A percentile compares a stretch with the other conserved stretches of the same genome.
Conservation (phyloP, 768 basidiomycete species). For the Daedalea quercina region DNA sequence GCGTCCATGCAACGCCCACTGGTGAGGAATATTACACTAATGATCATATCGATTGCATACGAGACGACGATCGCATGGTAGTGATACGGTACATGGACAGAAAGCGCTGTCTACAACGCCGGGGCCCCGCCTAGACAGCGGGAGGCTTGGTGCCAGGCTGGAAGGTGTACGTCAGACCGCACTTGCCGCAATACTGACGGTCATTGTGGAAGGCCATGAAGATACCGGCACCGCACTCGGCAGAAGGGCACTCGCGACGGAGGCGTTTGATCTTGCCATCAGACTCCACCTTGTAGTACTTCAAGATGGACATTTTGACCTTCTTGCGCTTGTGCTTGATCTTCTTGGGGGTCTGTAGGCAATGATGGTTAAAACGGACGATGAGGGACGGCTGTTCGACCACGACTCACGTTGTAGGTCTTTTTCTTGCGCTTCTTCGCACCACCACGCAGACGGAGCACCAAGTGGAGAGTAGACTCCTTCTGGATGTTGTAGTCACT, state of each 20-base stretch:
- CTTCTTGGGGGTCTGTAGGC: constrained; percentile 87
- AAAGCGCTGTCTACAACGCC: neutral
- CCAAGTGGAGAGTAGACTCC: constrained; percentile 97
- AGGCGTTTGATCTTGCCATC: constrained; percentile 99
- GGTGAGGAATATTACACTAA: neutral
- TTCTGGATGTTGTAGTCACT: constrained; percentile 98
- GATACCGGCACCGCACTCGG: constrained; percentile 80
- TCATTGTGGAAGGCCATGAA: constrained; percentile 99
- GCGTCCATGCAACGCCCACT: no score
- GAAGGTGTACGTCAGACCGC: constrained; percentile 83
- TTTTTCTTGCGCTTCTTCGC: constrained; percentile 99
- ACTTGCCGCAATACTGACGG: constrained; percentile 97
- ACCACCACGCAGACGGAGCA: constrained; percentile 97
- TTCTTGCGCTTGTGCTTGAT: constrained; percentile 99
- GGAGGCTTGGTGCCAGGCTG: constrained; percentile 76
- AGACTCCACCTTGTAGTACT: constrained; percentile 99
- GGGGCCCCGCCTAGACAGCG: constrained; percentile 37
- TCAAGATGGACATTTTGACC: constrained; percentile 99
- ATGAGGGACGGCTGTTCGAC: neutral
- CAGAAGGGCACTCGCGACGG: constrained; percentile 86
- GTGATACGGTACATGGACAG: neutral
- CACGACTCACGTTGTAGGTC: constrained; percentile 79
- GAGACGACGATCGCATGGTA: neutral
- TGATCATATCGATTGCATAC: neutral
- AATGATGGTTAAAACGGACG: neutral